Conservation (phyloP, 345 rosid genomes). For the Acer negundo region DNA sequence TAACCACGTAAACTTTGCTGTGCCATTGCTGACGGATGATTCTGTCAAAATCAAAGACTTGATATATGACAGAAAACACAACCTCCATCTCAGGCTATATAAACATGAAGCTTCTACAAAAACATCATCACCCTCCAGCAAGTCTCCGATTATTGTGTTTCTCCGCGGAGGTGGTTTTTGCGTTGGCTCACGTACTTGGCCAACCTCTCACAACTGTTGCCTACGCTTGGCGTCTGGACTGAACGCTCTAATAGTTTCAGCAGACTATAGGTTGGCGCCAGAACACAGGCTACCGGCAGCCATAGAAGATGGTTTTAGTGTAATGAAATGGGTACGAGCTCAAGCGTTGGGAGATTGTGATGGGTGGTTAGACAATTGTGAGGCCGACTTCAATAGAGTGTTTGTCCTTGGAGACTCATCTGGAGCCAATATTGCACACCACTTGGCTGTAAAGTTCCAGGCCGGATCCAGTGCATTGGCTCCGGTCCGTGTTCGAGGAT, state of each 20-base stretch:
- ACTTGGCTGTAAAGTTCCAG: constrained; percentile 38
- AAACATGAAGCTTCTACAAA: too few species aligned
- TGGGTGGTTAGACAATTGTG: constrained; percentile 22
- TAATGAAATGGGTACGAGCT: constrained; percentile 8
- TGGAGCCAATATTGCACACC: constrained; percentile 53
- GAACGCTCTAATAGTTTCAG: constrained; percentile 38
- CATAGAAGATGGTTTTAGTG: too few species aligned
- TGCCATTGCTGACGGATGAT: too few species aligned
- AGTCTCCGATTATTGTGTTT: too few species aligned
- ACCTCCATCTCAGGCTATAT: too few species aligned
- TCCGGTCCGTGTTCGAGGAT: constrained; percentile 38
- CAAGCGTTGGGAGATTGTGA: constrained; percentile 11
- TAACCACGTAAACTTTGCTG: too few species aligned
- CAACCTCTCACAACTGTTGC: constrained; percentile 41
- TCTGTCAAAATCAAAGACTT: too few species aligned
- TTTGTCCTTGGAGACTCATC: constrained; percentile 51
- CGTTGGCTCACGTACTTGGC: too few species aligned
- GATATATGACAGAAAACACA: too few species aligned
- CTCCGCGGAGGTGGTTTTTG: too few species aligned
- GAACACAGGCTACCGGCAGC: constrained; percentile 29
- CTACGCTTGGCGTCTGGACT: constrained; percentile 37
- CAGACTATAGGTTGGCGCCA: constrained; percentile 25
- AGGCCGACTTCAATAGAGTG: constrained; percentile 35
- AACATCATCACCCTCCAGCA: too few species aligned
- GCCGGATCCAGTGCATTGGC: constrained; percentile 19